phyloP scores from a whole-genome alignment of 73 alveolate species.

The Stentor coeruleus region DNA sequence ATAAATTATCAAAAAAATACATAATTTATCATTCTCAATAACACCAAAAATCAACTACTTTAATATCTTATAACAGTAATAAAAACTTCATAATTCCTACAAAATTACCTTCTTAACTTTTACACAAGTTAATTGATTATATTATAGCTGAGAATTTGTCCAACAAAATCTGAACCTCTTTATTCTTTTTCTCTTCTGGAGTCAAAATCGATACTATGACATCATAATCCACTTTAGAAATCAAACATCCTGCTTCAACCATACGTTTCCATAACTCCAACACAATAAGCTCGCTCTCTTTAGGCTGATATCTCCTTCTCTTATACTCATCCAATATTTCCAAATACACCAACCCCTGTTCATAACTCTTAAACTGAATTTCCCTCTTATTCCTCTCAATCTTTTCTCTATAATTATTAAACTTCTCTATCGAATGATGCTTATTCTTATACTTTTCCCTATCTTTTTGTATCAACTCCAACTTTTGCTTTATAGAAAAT shows the following conservation, averaged over 20 bases:
- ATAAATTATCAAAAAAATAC: too few relatives aligned
- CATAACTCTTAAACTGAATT: neutral
- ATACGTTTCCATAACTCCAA: neutral
- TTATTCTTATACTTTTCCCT: neutral
- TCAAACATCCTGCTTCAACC: neutral
- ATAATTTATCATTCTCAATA: too few relatives aligned
- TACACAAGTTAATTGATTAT: too few relatives aligned
- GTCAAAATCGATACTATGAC: neutral
- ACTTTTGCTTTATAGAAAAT: slow-evolving; percentile 10
- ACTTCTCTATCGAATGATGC: neutral
- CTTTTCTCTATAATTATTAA: neutral
- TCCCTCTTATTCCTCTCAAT: neutral
- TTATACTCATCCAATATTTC: slow-evolving; percentile 9
- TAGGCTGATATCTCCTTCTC: neutral
- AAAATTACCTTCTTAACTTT: too few relatives aligned
- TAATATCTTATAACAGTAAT: too few relatives aligned
- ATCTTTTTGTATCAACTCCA: neutral
- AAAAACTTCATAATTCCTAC: too few relatives aligned
- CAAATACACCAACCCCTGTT: neutral
- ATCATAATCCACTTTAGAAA: neutral
- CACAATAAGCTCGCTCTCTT: neutral
- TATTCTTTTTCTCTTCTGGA: neutral
- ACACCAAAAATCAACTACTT: too few relatives aligned
- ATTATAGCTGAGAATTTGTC: too few relatives aligned
- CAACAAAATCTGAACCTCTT: neutral